Conservation (phyloP, 371 early-diverging fungal species). For the Mortierella sp. region DNA sequence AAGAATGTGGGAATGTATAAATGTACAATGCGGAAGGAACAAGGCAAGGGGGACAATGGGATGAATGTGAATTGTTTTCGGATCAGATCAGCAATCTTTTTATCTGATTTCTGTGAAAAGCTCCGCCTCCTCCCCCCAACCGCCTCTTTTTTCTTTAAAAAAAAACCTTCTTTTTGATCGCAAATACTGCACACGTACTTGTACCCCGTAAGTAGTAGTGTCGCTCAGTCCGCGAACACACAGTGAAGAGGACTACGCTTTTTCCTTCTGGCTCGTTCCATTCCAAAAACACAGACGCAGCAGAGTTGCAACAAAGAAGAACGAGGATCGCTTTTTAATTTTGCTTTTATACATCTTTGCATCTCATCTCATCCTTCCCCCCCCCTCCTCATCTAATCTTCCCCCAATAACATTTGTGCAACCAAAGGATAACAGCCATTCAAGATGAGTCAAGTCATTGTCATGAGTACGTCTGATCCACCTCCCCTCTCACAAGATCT, state of each 20-base stretch:
- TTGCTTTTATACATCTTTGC: slow-evolving; percentile 7
- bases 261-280: slow-evolving; percentile 25
- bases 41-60: neutral
- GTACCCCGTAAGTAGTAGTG: slow-evolving; percentile 29
- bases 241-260: neutral
- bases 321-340: slow-evolving; percentile 2
- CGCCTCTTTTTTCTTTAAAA: too few relatives aligned
- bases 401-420: neutral
- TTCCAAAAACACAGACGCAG: slow-evolving; percentile 10
- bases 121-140: too few relatives aligned
- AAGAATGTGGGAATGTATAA: neutral
- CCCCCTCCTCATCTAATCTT: neutral
- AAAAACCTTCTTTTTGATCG: too few relatives aligned
- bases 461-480: slow-evolving; percentile 71
- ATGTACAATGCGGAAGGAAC: neutral
- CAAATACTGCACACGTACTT: neutral
- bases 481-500: neutral
- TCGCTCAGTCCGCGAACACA: neutral
- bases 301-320: neutral
- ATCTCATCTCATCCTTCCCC: slow-evolving; percentile 8
- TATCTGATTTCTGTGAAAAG: too few relatives aligned
- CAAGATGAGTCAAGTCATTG: slow-evolving; percentile 79
- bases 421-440: slow-evolving; percentile 8
- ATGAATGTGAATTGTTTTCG: too few relatives aligned
- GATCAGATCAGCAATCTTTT: too few relatives aligned